Percentiles rank a stretch among this genome's conserved stretches.
These are phyloP conservation scores for Fusarium incarnatum DNA, from an alignment of 2,329 filamentous ascomycete genomes.

Conservation along the genomic window DNA sequence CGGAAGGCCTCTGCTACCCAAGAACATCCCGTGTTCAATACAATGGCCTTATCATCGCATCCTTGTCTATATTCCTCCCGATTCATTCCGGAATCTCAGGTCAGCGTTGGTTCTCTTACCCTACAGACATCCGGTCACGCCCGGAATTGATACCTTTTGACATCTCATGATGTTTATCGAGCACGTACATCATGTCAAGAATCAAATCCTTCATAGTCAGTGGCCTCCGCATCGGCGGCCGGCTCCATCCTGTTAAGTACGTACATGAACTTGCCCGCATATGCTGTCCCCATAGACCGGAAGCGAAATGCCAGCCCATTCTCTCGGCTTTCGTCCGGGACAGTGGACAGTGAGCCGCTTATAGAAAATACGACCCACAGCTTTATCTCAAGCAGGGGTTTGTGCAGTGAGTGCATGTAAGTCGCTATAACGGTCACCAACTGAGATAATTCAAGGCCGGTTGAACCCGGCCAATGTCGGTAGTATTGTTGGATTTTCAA, in stretches of 20 bases:
- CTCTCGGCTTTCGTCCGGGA: constrained; percentile 16
- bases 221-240: neutral
- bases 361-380: neutral
- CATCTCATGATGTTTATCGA: constrained; percentile 1
- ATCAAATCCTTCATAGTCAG: neutral
- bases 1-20: constrained; percentile 1
- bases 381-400: neutral
- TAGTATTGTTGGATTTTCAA: neutral
- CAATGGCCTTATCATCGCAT: constrained; percentile 6
- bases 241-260: constrained; percentile 9
- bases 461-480: neutral
- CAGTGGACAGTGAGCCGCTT: neutral
- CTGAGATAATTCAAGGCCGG: neutral
- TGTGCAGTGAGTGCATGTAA: neutral
- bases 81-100: constrained; percentile 40
- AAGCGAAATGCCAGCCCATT: constrained; percentile 1
- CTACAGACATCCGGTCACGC: constrained; percentile 17
- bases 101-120: constrained; percentile 24
- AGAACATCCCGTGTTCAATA: constrained; percentile 7
- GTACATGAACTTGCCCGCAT: constrained; percentile 5
- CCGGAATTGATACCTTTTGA: neutral
- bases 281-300: constrained; percentile 9
- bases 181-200: neutral
- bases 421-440: neutral
- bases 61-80: constrained; percentile 33